Percentiles rank a stretch among this genome's conserved stretches.
phyloP scores from a whole-genome alignment of 805 yeast species.

The Lipomyces yamanashiensis region DNA sequence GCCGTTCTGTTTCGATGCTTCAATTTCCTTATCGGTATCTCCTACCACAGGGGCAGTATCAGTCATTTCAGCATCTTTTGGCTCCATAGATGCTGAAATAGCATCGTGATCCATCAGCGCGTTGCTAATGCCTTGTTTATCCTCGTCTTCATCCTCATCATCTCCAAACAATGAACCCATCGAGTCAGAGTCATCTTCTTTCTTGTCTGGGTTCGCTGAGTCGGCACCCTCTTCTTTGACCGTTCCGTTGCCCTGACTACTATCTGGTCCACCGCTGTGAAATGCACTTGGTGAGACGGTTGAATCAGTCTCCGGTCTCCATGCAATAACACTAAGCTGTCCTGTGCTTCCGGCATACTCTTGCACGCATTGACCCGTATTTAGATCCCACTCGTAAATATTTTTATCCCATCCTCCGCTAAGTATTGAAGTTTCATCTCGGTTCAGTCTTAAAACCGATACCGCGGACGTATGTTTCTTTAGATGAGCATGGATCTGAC shows the following conservation, averaged over 20 bases:
- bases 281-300: slow-evolving; percentile 1
- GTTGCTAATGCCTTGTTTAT: neutral
- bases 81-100: neutral
- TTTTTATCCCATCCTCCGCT: slow-evolving; percentile 92
- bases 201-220: neutral
- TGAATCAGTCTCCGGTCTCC: slow-evolving; percentile 46
- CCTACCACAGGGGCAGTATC: neutral
- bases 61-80: neutral
- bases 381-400: slow-evolving; percentile 82
- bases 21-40: neutral
- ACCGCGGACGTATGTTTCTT: slow-evolving; percentile 73
- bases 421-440: slow-evolving; percentile 63
- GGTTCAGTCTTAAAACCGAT: slow-evolving; percentile 68
- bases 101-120: slow-evolving; percentile 10
- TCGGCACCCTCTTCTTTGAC: neutral
- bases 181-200: slow-evolving; percentile 35
- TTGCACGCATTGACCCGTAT: slow-evolving; percentile 62
- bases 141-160: slow-evolving; percentile 50
- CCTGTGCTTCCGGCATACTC: slow-evolving; percentile 66
- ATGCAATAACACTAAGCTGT: slow-evolving; percentile 76
- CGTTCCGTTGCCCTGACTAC: neutral
- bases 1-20: neutral
- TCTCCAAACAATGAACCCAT: slow-evolving; percentile 65
- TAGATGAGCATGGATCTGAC: slow-evolving; percentile 77
- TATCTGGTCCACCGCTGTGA: neutral